Percentiles rank a stretch among this genome's conserved stretches.
These are phyloP conservation scores for Tylopilus plumbeoviolaceoides DNA, from an alignment of 768 basidiomycete genomes.

Conservation along the genomic window DNA sequence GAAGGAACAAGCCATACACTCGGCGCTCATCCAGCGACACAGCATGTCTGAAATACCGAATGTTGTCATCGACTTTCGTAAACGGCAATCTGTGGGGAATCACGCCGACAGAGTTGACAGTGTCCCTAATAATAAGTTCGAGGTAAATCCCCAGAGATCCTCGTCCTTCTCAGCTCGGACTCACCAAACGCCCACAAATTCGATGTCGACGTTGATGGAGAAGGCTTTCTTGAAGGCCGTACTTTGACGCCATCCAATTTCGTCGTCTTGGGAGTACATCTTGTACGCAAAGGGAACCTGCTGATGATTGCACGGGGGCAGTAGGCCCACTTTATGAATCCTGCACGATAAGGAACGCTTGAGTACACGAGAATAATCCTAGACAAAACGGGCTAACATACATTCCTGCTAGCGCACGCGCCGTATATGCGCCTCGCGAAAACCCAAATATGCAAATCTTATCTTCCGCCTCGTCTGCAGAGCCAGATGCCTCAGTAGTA, in stretches of 20 bases:
- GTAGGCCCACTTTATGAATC: slow-evolving; percentile 68
- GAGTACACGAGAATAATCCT: neutral
- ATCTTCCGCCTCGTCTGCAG: slow-evolving; percentile 58
- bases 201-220: slow-evolving; percentile 68
- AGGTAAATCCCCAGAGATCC: neutral
- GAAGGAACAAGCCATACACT: slow-evolving; percentile 31
- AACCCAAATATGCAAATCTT: slow-evolving; percentile 80
- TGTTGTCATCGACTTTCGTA: slow-evolving; percentile 55
- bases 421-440: slow-evolving; percentile 74
- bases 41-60: slow-evolving; percentile 68
- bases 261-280: slow-evolving; percentile 62
- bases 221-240: slow-evolving; percentile 71
- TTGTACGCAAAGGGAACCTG: slow-evolving; percentile 69
- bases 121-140: slow-evolving; percentile 48
- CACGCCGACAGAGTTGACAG: slow-evolving; percentile 65
- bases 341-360: slow-evolving; percentile 23
- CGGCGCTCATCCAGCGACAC: slow-evolving; percentile 69
- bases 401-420: slow-evolving; percentile 73
- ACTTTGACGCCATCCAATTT: slow-evolving; percentile 58
- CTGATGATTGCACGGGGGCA: slow-evolving; percentile 67
- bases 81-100: slow-evolving; percentile 64
- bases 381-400: slow-evolving; percentile 23
- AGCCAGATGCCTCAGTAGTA: neutral
- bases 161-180: slow-evolving; percentile 5
- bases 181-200: slow-evolving; percentile 74